Percentiles rank a stretch among this genome's conserved stretches.
phyloP scores from a whole-genome alignment of 1,139 yeast species.

The Blastobotrys buckinghamii region DNA sequence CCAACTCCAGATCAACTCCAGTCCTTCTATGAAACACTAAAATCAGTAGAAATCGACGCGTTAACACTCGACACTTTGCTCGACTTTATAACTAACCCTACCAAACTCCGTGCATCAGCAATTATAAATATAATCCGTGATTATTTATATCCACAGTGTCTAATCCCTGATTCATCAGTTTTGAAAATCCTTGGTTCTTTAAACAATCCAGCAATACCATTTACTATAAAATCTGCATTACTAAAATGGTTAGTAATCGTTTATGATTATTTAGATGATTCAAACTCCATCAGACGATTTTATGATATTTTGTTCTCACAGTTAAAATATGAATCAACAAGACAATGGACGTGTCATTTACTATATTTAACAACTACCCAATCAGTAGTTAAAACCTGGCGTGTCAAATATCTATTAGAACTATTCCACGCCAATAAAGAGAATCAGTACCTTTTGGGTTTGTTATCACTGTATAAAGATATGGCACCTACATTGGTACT shows the following conservation, averaged over 20 bases:
- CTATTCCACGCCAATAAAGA: slow-evolving; percentile 32
- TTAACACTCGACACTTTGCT: neutral
- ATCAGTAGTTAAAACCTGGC: slow-evolving; percentile 35
- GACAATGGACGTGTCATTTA: slow-evolving; percentile 41
- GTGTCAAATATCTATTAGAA: slow-evolving; percentile 34
- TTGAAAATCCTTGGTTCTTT: slow-evolving; percentile 30
- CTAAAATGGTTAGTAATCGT: slow-evolving; percentile 40
- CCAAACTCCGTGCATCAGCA: slow-evolving; percentile 11
- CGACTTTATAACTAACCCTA: neutral
- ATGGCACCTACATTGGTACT: slow-evolving; percentile 27
- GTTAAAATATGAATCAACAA: slow-evolving; percentile 41
- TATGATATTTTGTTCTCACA: slow-evolving; percentile 40
- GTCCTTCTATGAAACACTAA: too few species aligned
- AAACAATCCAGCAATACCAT: slow-evolving; percentile 22
- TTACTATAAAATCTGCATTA: slow-evolving; percentile 30
- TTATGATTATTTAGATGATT: slow-evolving; percentile 28
- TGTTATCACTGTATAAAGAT: slow-evolving; percentile 29
- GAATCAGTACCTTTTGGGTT: slow-evolving; percentile 31
- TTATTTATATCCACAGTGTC: slow-evolving; percentile 32
- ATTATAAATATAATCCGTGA: slow-evolving; percentile 23
- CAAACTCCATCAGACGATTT: slow-evolving; percentile 23
- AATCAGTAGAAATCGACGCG: neutral
- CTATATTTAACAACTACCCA: slow-evolving; percentile 35
- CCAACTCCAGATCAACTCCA: too few species aligned
- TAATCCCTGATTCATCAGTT: slow-evolving; percentile 26